Evolutionary conservation across 1,139 yeast genomes (phyloP), one percentile per base, ranked within the genome.

Genomic region (Pichia sp.): DNA sequence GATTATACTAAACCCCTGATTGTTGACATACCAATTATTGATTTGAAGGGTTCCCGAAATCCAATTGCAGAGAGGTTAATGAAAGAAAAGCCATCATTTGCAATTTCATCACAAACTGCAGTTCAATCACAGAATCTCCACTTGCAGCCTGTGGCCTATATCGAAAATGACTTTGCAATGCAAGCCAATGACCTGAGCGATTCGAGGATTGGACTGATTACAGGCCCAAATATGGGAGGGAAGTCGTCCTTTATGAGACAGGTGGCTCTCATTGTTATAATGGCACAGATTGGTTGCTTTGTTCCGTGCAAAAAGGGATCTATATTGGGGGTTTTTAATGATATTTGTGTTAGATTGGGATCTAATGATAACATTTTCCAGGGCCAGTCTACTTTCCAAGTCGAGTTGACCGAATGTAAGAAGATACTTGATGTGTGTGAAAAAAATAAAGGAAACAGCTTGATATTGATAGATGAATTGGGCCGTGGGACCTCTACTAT

Each of bases 401-500:
- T 78, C 15, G 94, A 82, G 52, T 69, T 82, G 66, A 60, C 65
- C 34, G 91, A 83, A 48, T 76, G 85, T 47, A 63, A 71, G 30
- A 66, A 67, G 28, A 80, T 82, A 17, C 56, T 82, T 40, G 55
- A 63, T 23, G 22, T 24, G 4, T 29, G 38, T 24, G 24, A 26
- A n/a, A 20, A 33, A 2, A 31, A 31, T 9, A 52, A 56, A 26
- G 33, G 33, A 15, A 63, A 66, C 29, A 77, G 85, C 1, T 60
- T 83, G 36, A 74, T 82, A 2, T 61, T 77, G 2, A 57, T 77
- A 27, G 84, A 77, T 48, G 84, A 77, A 44, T 67, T 77, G 25
- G 94, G 94, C 4, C 60, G 91, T 35, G 93, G 86, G 5, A 91
- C 98, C 0, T 82, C 95, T 0, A 87, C 97, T 0, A 66, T 67